A percentile compares a stretch with the other conserved stretches of the same genome.
phyloP scores from a whole-genome alignment of 768 basidiomycete species.

The Lentinula boryana region DNA sequence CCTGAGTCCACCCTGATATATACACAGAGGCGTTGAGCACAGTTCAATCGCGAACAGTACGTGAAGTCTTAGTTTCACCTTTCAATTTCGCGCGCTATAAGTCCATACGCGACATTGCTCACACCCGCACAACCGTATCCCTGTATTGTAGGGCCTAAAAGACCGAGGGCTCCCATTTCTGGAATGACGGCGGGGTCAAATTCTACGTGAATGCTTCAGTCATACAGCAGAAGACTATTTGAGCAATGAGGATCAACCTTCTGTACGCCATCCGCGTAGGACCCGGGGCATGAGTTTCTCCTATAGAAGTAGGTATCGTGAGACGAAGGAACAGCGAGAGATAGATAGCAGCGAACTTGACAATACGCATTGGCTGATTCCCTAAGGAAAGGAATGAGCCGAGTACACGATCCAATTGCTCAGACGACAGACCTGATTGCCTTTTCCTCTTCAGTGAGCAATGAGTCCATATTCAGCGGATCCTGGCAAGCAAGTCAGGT shows the following conservation, averaged over 20 bases:
- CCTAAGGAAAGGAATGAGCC: slow-evolving; percentile 29
- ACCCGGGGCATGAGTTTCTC: slow-evolving; percentile 84
- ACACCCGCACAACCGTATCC: slow-evolving; percentile 94
- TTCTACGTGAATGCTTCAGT: slow-evolving; percentile 32
- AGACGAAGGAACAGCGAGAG: neutral
- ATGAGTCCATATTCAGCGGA: slow-evolving; percentile 70
- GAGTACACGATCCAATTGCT: slow-evolving; percentile 1
- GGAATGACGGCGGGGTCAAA: slow-evolving; percentile 72
- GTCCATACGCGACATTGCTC: slow-evolving; percentile 87
- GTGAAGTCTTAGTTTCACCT: slow-evolving; percentile 35
- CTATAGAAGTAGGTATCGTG: slow-evolving; percentile 30
- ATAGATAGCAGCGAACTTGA: slow-evolving; percentile 42
- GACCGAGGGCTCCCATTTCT: slow-evolving; percentile 90
- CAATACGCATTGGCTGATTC: slow-evolving; percentile 78
- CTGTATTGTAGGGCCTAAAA: slow-evolving; percentile 87
- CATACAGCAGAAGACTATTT: neutral
- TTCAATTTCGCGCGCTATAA: slow-evolving; percentile 92
- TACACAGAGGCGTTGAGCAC: neutral
- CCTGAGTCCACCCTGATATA: slow-evolving; percentile 85
- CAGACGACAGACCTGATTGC: slow-evolving; percentile 63
- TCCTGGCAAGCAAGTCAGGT: slow-evolving; percentile 47
- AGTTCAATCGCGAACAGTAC: neutral
- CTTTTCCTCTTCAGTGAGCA: slow-evolving; percentile 85
- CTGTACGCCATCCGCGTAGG: slow-evolving; percentile 82
- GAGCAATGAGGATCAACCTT: slow-evolving; percentile 42